Conservation (phyloP, 352 stramenopile genomes). For the Phytophthora cajani region DNA sequence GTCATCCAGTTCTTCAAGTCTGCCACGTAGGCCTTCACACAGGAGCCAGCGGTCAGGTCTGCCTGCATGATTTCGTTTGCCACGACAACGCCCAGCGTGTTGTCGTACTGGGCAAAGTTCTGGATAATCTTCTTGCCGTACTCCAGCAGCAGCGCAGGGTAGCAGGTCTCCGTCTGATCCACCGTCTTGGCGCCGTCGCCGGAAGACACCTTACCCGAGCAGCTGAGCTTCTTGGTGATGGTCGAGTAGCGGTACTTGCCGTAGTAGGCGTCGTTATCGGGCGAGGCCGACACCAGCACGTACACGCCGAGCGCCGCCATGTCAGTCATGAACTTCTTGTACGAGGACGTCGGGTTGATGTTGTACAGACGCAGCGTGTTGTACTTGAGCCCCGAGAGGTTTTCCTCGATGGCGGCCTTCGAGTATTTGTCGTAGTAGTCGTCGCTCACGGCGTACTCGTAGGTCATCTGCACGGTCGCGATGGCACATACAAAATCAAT, state of each 20-base stretch:
- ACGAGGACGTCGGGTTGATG: conserved; percentile 84
- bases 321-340: conserved; percentile 86
- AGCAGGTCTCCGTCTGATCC: conserved; percentile 82
- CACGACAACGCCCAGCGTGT: conserved; percentile 83
- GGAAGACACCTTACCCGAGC: conserved; percentile 52
- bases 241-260: conserved; percentile 87
- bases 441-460: conserved; percentile 89
- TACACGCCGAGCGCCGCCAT: conserved; percentile 83
- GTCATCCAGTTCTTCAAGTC: conserved; percentile 91
- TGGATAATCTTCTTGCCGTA: conserved; percentile 91
- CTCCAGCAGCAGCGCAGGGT: conserved; percentile 82
- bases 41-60: conserved; percentile 75
- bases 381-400: conserved; percentile 77
- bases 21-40: conserved; percentile 84
- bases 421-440: conserved; percentile 88
- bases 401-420: conserved; percentile 68
- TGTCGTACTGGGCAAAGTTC: conserved; percentile 91
- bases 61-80: conserved; percentile 91
- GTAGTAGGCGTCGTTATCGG: conserved; percentile 86
- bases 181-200: conserved; percentile 53
- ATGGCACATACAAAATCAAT: conserved; percentile 6
- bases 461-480: conserved; percentile 63
- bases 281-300: conserved; percentile 80
- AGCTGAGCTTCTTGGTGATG: conserved; percentile 71
- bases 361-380: conserved; percentile 91